A percentile compares a stretch with the other conserved stretches of the same genome.
Evolutionary conservation across 352 stramenopile genomes (phyloP).

Genomic region (Globisporangium recalcitrans): DNA sequence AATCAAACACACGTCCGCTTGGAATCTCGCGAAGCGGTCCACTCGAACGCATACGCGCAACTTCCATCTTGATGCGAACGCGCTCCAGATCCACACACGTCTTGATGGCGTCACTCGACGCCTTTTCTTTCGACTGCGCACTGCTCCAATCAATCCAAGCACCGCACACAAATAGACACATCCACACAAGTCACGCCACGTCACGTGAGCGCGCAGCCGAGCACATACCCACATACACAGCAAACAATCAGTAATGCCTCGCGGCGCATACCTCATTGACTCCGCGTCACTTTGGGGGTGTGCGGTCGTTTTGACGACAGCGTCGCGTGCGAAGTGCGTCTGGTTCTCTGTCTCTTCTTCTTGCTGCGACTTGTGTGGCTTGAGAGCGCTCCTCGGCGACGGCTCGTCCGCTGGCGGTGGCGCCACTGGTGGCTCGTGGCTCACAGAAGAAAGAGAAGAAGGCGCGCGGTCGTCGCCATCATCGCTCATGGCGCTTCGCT

Average conservation of each 20-base stretch:
- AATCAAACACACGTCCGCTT: slow-evolving; percentile 54
- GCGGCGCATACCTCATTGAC: background rate
- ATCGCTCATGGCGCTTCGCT: background rate
- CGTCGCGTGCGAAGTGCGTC: background rate
- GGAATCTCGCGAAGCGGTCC: slow-evolving; percentile 29
- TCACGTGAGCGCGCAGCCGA: no score
- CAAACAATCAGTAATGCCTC: background rate
- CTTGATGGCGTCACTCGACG: slow-evolving; percentile 4
- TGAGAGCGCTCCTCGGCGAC: background rate
- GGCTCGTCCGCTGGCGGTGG: background rate
- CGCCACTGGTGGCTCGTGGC: background rate
- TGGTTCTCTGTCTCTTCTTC: background rate
- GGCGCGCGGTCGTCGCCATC: background rate
- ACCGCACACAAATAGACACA: background rate
- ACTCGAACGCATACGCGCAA: slow-evolving; percentile 30
- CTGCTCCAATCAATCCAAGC: background rate
- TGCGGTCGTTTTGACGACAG: background rate
- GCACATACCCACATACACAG: background rate
- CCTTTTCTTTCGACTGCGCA: background rate
- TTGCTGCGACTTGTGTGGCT: background rate
- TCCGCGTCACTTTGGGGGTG: slow-evolving; percentile 3
- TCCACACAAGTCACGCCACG: no score
- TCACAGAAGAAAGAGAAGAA: background rate
- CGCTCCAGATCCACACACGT: slow-evolving; percentile 27
- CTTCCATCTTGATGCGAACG: slow-evolving; percentile 36